Percentiles rank a stretch among this genome's conserved stretches.
Evolutionary conservation across 179 eudicot species (phyloP).

Genomic region (Sideroxylon spinosum): DNA sequence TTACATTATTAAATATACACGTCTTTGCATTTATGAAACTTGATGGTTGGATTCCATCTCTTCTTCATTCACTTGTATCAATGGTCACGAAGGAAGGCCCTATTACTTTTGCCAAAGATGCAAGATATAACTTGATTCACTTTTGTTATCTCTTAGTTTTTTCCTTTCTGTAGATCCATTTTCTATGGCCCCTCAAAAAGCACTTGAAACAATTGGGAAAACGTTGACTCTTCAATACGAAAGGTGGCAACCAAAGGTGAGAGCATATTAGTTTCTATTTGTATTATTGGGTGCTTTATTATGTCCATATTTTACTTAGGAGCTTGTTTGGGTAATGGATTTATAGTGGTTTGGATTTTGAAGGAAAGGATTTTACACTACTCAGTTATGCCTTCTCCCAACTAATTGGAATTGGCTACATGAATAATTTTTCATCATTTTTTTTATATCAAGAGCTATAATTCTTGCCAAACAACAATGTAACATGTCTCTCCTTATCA

Average conservation of each 20-base stretch:
- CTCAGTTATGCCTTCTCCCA: no score
- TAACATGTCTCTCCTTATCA: no score
- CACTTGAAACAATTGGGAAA: conserved; percentile 90
- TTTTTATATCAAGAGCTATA: no score
- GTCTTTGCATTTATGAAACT: no score
- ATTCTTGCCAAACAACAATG: no score
- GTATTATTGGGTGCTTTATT: background rate
- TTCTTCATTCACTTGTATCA: conserved; percentile 29
- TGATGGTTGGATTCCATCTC: background rate
- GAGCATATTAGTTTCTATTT: conserved; percentile 3
- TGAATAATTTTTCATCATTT: no score
- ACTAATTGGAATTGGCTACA: no score
- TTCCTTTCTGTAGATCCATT: conserved; percentile 62
- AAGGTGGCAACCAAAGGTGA: conserved; percentile 98
- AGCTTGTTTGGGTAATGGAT: background rate
- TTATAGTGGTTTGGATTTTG: background rate
- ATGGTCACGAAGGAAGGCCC: background rate
- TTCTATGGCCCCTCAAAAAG: conserved; percentile 91
- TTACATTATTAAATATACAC: no score
- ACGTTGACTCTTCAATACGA: conserved; percentile 82
- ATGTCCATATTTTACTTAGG: background rate
- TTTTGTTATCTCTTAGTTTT: conserved; percentile 4
- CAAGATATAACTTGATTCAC: background rate
- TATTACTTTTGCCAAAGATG: background rate
- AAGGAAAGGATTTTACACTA: background rate